phyloP scores from a whole-genome alignment of 164 flowering plant genomes.

The Dillenia suffruticosa region DNA sequence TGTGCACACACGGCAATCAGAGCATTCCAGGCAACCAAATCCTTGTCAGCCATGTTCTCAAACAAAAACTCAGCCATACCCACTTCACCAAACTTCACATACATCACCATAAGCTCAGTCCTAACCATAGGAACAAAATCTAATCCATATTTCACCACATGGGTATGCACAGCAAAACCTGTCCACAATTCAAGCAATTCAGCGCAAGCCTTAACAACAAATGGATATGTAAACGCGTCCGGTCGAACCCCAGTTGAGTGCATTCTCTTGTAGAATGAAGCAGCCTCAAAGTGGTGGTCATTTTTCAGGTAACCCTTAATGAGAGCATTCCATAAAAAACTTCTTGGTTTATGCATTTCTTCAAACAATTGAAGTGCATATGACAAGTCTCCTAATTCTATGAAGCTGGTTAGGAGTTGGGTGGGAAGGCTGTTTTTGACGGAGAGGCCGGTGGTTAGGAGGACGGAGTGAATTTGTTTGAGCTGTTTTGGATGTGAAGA shows the following conservation, averaged over 20 bases:
- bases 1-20: conserved; percentile 33
- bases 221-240: conserved; percentile 37
- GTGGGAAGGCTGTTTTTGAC: conserved; percentile 35
- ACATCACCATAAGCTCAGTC: conserved; percentile 38
- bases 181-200: conserved; percentile 11
- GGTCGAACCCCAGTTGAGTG: conserved; percentile 25
- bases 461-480: conserved; percentile 30
- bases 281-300: conserved; percentile 16
- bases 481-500: conserved; percentile 25
- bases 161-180: conserved; percentile 24
- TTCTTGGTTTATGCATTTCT: conserved; percentile 40
- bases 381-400: conserved; percentile 20
- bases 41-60: conserved; percentile 26
- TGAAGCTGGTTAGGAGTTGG: conserved; percentile 20
- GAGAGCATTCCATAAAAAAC: conserved; percentile 40
- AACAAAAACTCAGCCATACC: conserved; percentile 30
- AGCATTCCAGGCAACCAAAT: conserved; percentile 48
- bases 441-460: conserved; percentile 34
- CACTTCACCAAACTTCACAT: conserved; percentile 28
- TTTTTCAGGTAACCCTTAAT: conserved; percentile 37
- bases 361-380: conserved; percentile 39
- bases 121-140: conserved; percentile 28
- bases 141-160: conserved; percentile 33
- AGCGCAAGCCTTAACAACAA: conserved; percentile 34
- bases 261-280: conserved; percentile 23